Evolutionary conservation across 2,329 filamentous ascomycete species (phyloP), one percentile per base, ranked within the genome.

Genomic region (Macrophomina pseudophaseolina): DNA sequence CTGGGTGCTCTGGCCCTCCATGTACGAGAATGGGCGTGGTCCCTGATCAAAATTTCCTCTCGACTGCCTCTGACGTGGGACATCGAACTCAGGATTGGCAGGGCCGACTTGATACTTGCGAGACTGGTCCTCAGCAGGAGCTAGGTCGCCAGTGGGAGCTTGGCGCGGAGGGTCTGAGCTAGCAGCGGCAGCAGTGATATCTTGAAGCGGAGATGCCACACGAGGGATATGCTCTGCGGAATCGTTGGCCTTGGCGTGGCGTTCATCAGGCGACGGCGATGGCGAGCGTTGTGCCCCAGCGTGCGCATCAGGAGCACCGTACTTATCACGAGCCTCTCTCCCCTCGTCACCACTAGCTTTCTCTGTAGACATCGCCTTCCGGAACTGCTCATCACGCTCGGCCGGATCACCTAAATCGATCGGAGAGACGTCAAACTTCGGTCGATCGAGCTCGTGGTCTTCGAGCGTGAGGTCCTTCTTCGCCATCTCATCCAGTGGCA

Each of bases 401-500:
- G 33, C 58, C 14, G n/a, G 14, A 28, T 49, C 58, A 11, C 46
- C 58, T 3, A 62, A 28, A 7, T 62, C 44, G 5, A 62, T 62
- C 2, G 58, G 58, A 9, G 58, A 62, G 11, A 62, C 42, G 5
- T 62, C 58, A 16, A 62, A 62, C 58, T 49, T 62, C 1, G 58
- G 58, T 9, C 58, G 35, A 32, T 62, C 58, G 30, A 62, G 18
- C 42, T 62, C 58, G 32, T 62, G 58, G 28, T 60, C 64, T 30
- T 66, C 64, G 16, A 56, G 44, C 23, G 64, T 56, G n/a, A 66
- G 44, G 33, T 35, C 56, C 46, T 54, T 44, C 38, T 49, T 60
- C n/a, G 65, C 65, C 35, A 66, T 58, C 56, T 66, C 65, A 11
- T 66, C 65, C 2, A 66, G 30, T 3, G 65, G 65, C 14, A 66